Percentiles rank a stretch among this genome's conserved stretches.
These are phyloP conservation scores for Sordaria brevicollis DNA, from an alignment of 495 filamentous ascomycete species.

Conservation along the genomic window DNA sequence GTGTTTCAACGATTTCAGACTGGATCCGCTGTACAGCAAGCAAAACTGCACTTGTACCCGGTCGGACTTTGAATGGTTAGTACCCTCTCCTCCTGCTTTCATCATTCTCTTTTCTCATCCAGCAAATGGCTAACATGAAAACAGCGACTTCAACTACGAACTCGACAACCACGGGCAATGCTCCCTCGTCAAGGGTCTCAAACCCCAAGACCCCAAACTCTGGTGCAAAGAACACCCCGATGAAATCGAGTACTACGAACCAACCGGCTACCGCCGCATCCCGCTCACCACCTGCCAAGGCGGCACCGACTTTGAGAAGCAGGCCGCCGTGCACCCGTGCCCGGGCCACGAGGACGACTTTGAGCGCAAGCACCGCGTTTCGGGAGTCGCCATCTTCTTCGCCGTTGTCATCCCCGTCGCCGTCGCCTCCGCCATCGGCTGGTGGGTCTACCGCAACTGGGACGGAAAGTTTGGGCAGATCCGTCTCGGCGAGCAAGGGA, in stretches of 20 bases:
- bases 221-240: conserved; percentile 59
- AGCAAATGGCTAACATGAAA: neutral
- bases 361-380: conserved; percentile 52
- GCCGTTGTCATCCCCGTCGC: conserved; percentile 59
- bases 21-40: conserved; percentile 56
- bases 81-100: neutral
- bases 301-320: conserved; percentile 60
- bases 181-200: conserved; percentile 57
- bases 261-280: conserved; percentile 84
- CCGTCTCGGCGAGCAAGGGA: conserved; percentile 57
- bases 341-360: conserved; percentile 70
- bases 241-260: conserved; percentile 61
- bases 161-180: conserved; percentile 66
- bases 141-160: conserved; percentile 90
- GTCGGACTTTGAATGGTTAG: conserved; percentile 90
- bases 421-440: conserved; percentile 62
- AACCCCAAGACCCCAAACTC: conserved; percentile 50
- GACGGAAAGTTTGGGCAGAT: conserved; percentile 85
- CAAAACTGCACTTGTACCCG: conserved; percentile 73
- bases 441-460: conserved; percentile 80
- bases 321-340: conserved; percentile 48
- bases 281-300: conserved; percentile 76
- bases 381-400: conserved; percentile 74
- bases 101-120: neutral
- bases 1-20: conserved; percentile 67